Base-by-base conservation (phyloP, 2,329 filamentous ascomycete genomes). In the Penicillium sp. region DNA sequence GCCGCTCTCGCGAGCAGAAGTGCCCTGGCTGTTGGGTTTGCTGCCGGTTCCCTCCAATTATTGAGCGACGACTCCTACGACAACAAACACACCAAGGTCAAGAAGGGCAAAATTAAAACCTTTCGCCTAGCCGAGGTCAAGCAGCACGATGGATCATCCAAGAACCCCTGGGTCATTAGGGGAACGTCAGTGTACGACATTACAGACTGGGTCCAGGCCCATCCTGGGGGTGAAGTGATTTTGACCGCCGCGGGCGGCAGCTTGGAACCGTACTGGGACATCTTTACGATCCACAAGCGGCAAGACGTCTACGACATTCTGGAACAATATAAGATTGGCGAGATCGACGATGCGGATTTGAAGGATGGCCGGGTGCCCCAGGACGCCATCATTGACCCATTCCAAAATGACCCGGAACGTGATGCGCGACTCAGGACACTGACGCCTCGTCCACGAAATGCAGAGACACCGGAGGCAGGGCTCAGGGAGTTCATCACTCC, bases 191-290 rank as follows among this genome's bases (percentile, higher is more conserved):
- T 90, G 19, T 90, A 89, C 78, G 84, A 90, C 67, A 89, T 90
- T 54, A 89, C 87, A 1, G 85, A 89, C 52, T 90, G 87, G 85
- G 76, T 89, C 22, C 76, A 79, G 1, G 85, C 82, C 0, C 87
- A 90, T 68, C 87, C 87, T 0, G 87, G 87, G 3, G 87, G 87
- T 43, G 84, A 88, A 54, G 85, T 90, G 14, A 90, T 90, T 59
- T 77, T 89, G 9, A 82, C 84, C 33, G 87, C 87, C 1, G 86
- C 85, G 1, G 87, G 87, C 3, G 83, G 84, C 39, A 83, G 82
- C 55, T 83, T 90, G 51, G 87, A 90, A 53, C 82, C 84, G 0
- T 89, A 89, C 73, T 90, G 87, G 87, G 79, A 88, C 59, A 88
- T 90, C 54, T 90, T 90, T 69, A 80, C 82, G 49, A 89, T 89